A percentile compares a stretch with the other conserved stretches of the same genome.
These are phyloP conservation scores for Wickerhamomyces strasburgensis DNA, from an alignment of 805 yeast species.

Conservation along the genomic window DNA sequence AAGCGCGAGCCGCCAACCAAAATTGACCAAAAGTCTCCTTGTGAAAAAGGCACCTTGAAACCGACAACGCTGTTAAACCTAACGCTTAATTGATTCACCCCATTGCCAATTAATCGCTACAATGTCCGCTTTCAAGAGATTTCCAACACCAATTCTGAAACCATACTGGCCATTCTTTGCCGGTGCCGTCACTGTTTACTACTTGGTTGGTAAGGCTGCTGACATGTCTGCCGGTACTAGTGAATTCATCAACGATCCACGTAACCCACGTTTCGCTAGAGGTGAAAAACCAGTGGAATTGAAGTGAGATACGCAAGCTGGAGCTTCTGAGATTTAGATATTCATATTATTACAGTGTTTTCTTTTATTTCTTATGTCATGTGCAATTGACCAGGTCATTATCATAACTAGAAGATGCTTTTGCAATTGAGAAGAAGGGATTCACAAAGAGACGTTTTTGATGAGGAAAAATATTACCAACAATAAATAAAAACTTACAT, in stretches of 20 bases:
- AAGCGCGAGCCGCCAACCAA: background rate
- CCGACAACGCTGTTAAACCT: no score
- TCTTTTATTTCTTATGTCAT: no score
- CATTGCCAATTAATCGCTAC: conserved; percentile 3
- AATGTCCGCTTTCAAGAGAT: conserved; percentile 36
- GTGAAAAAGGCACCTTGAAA: background rate
- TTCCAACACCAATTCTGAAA: conserved; percentile 45
- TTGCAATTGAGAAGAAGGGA: no score
- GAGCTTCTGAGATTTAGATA: background rate
- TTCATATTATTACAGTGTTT: background rate
- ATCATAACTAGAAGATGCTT: no score
- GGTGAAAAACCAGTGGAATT: conserved; percentile 45
- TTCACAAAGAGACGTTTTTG: no score
- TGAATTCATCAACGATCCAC: conserved; percentile 90
- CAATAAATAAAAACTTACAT: no score
- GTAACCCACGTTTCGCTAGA: conserved; percentile 83
- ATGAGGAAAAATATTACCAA: no score
- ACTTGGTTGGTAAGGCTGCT: conserved; percentile 65
- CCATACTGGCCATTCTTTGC: conserved; percentile 86
- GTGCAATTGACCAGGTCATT: no score
- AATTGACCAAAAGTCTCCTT: background rate
- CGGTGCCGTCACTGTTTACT: conserved; percentile 76
- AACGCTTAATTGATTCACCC: no score
- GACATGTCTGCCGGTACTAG: conserved; percentile 63
- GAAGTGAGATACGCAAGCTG: conserved; percentile 19